Evolutionary conservation across 352 stramenopile genomes (phyloP).

Genomic region (Globisporangium mamillatum): DNA sequence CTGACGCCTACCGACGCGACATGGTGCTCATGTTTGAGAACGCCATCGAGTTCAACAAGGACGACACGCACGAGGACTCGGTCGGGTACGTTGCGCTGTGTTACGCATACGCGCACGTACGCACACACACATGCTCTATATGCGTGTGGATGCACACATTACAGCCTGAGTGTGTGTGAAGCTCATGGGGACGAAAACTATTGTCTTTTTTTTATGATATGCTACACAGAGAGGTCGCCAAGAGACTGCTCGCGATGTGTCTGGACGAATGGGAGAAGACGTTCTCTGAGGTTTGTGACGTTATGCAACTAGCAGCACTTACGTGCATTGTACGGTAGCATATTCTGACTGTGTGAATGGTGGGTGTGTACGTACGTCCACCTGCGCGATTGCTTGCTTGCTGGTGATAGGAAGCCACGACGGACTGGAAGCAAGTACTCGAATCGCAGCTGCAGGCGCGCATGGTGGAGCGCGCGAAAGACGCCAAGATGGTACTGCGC

Average conservation of each 20-base stretch:
- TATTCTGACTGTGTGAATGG: not conserved
- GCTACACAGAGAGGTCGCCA: conserved; percentile 51
- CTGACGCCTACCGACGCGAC: conserved; percentile 58
- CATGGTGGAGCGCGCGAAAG: conserved; percentile 55
- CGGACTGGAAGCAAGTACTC: conserved; percentile 58
- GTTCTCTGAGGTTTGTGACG: conserved; percentile 43
- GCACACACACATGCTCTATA: not conserved
- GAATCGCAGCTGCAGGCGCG: conserved; percentile 49
- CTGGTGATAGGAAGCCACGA: conserved; percentile 37
- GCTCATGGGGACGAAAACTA: not conserved
- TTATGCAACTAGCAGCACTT: not conserved
- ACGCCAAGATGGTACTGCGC: conserved; percentile 36
- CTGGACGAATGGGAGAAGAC: conserved; percentile 49
- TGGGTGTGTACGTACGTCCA: not conserved
- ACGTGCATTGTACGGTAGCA: not conserved
- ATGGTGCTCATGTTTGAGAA: conserved; percentile 86
- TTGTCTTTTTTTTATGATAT: not conserved
- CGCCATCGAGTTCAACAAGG: conserved; percentile 85
- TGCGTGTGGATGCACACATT: not conserved
- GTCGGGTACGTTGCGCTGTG: conserved; percentile 48
- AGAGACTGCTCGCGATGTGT: conserved; percentile 45
- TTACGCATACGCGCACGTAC: no score
- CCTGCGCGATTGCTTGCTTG: not conserved
- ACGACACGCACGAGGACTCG: conserved; percentile 69
- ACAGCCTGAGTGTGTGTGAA: no score